phyloP scores from a whole-genome alignment of 345 rosid genomes.

The Streptanthus diversifolius region DNA sequence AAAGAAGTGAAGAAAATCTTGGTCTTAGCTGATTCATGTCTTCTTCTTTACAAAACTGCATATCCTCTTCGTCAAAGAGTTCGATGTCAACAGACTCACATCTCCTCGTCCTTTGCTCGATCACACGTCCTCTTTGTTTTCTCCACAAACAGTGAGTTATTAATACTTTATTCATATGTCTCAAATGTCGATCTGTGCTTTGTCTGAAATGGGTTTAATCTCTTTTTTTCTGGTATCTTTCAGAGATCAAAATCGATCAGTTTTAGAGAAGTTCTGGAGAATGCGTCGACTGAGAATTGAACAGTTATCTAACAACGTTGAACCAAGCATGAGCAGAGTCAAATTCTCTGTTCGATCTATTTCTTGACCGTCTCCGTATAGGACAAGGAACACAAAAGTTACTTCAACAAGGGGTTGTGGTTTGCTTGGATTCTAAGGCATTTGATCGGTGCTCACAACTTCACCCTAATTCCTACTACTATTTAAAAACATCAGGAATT shows the following conservation, averaged over 20 bases:
- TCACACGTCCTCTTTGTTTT: not conserved
- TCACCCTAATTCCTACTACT: conserved; percentile 51
- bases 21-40: conserved; percentile 24
- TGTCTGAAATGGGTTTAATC: not conserved
- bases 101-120: conserved; percentile 18
- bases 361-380: conserved; percentile 48
- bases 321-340: conserved; percentile 69
- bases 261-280: conserved; percentile 31
- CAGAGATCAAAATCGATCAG: conserved; percentile 20
- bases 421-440: conserved; percentile 52
- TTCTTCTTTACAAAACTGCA: conserved; percentile 23
- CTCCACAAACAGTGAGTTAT: conserved; percentile 9
- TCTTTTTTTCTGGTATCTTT: conserved; percentile 4
- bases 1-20: conserved; percentile 18
- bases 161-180: not conserved
- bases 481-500: conserved; percentile 28
- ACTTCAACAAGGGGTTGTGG: conserved; percentile 48
- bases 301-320: conserved; percentile 65
- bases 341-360: conserved; percentile 50
- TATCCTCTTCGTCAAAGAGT: conserved; percentile 20
- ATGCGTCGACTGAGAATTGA: conserved; percentile 32
- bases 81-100: conserved; percentile 1
- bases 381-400: conserved; percentile 49
- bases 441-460: conserved; percentile 42
- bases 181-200: not conserved